Conservation (phyloP, 208 protist species). For the Trypanosoma platydactyli region DNA sequence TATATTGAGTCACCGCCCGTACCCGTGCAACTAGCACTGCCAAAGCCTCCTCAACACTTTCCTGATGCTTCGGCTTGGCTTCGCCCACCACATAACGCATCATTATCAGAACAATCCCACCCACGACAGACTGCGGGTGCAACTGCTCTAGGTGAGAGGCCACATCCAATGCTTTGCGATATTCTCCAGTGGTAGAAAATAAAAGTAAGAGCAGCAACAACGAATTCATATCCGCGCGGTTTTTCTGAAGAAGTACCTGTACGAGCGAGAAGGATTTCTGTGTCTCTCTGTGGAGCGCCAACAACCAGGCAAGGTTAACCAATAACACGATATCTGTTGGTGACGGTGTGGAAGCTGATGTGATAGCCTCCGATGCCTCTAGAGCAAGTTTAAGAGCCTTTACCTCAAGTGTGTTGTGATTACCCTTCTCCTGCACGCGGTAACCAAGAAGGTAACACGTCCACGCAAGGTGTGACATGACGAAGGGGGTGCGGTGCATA, state of each 20-base stretch:
- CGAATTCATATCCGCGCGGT: slow-evolving; percentile 46
- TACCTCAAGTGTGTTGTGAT: slow-evolving; percentile 7
- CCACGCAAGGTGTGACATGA: slow-evolving; percentile 41
- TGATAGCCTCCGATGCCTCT: slow-evolving; percentile 3
- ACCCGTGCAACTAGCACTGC: slow-evolving; percentile 25
- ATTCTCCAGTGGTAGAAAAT: slow-evolving; percentile 48
- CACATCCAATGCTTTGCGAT: slow-evolving; percentile 37
- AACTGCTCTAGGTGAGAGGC: slow-evolving; percentile 37
- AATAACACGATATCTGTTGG: slow-evolving; percentile 36
- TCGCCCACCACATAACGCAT: slow-evolving; percentile 36
- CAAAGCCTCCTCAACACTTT: slow-evolving; percentile 9
- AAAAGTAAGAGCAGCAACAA: slow-evolving; percentile 63
- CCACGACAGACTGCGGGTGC: slow-evolving; percentile 46
- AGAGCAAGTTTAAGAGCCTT: slow-evolving; percentile 8
- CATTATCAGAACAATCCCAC: slow-evolving; percentile 39
- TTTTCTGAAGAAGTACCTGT: slow-evolving; percentile 28
- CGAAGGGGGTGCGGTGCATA: slow-evolving; percentile 40
- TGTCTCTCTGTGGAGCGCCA: slow-evolving; percentile 44
- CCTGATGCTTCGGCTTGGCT: not conserved
- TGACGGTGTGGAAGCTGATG: slow-evolving; percentile 5
- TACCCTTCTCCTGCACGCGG: slow-evolving; percentile 13
- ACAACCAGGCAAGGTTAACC: slow-evolving; percentile 57
- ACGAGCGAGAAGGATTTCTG: slow-evolving; percentile 29
- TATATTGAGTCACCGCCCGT: slow-evolving; percentile 23
- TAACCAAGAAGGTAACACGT: slow-evolving; percentile 29